Evolutionary conservation across 2,329 filamentous ascomycete species (phyloP).

Genomic region (Sporothrix sp.): DNA sequence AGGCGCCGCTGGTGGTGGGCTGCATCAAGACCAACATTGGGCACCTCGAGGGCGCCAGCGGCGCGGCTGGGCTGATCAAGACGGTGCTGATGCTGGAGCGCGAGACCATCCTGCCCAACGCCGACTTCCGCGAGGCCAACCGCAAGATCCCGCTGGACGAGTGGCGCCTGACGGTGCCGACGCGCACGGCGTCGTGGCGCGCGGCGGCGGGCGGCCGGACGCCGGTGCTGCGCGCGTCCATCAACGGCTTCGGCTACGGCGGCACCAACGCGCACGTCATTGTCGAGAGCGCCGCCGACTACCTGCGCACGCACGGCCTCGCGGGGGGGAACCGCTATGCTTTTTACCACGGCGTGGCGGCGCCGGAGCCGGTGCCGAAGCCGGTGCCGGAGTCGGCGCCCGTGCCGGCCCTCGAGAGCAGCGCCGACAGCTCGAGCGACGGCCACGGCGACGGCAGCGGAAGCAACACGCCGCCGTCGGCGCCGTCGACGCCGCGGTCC

Average conservation of each 20-base stretch:
- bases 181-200: constrained; percentile 26
- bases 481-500: background rate
- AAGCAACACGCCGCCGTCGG: background rate
- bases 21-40: constrained; percentile 34
- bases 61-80: constrained; percentile 36
- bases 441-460: background rate
- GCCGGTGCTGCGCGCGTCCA: constrained; percentile 24
- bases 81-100: constrained; percentile 30
- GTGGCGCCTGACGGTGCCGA: constrained; percentile 29
- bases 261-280: constrained; percentile 22
- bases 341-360: background rate
- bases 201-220: background rate
- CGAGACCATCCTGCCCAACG: constrained; percentile 27
- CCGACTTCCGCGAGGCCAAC: constrained; percentile 37
- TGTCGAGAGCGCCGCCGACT: constrained; percentile 27
- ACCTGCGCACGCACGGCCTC: background rate
- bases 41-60: constrained; percentile 38
- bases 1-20: constrained; percentile 21
- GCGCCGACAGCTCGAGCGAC: background rate
- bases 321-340: background rate
- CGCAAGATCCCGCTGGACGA: constrained; percentile 34
- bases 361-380: background rate
- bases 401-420: no score
- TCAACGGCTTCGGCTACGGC: constrained; percentile 39
- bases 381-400: background rate